Conservation (phyloP, 352 stramenopile genomes). For the Globisporangium perplexum region DNA sequence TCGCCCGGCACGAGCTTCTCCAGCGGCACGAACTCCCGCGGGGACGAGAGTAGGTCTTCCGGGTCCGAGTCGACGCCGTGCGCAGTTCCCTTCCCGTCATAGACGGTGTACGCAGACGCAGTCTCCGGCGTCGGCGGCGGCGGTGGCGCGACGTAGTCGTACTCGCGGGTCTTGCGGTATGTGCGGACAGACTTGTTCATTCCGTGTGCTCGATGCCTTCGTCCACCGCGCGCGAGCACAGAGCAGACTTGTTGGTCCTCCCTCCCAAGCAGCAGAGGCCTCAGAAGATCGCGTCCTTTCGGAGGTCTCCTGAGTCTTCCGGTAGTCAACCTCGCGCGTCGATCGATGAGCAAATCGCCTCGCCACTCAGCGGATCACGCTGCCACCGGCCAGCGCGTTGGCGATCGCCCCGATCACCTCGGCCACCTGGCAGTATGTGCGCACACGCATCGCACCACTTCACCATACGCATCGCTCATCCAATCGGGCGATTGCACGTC, state of each 20-base stretch:
- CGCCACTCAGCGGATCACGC: too few relatives aligned
- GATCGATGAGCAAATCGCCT: too few relatives aligned
- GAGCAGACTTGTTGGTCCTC: too few relatives aligned
- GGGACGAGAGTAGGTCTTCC: slow-evolving; percentile 39
- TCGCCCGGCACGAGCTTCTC: slow-evolving; percentile 32
- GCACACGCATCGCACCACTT: too few relatives aligned
- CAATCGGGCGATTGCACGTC: not conserved
- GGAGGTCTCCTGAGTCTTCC: too few relatives aligned
- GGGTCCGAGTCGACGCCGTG: not conserved
- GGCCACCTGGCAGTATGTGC: too few relatives aligned
- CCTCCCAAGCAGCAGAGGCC: too few relatives aligned
- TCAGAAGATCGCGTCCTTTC: too few relatives aligned
- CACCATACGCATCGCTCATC: not conserved
- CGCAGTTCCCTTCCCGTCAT: slow-evolving; percentile 21
- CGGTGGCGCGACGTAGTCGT: slow-evolving; percentile 17
- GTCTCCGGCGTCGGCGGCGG: slow-evolving; percentile 3
- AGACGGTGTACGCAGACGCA: slow-evolving; percentile 29
- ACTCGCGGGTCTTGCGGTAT: slow-evolving; percentile 28
- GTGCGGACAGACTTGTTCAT: slow-evolving; percentile 38
- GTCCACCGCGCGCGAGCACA: not conserved
- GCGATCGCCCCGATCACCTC: too few relatives aligned
- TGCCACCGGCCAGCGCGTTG: too few relatives aligned
- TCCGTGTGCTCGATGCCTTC: not conserved
- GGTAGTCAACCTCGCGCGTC: too few relatives aligned
- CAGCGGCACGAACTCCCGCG: slow-evolving; percentile 36